Evolutionary conservation across 73 alveolate genomes (phyloP).

Genomic region (Paramecium pentaurelia): DNA sequence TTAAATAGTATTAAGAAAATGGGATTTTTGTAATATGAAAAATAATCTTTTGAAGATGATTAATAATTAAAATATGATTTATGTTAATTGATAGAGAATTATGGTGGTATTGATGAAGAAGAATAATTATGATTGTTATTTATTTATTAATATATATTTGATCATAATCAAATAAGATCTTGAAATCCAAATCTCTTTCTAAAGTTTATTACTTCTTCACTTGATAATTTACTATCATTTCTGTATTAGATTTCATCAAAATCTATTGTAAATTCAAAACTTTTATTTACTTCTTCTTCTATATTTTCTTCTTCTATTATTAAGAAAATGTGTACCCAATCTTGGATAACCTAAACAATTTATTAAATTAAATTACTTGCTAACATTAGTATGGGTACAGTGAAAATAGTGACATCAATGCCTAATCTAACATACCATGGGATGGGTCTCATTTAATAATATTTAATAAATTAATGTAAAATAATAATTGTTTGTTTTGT

Average conservation of each 20-base stretch:
- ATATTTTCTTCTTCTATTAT: constrained; percentile 21
- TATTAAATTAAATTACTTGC: neutral
- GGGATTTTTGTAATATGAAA: neutral
- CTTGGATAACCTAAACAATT: neutral
- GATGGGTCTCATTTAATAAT: constrained; percentile 21
- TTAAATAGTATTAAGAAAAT: neutral
- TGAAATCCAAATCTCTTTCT: neutral
- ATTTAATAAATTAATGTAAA: neutral
- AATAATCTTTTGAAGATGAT: neutral
- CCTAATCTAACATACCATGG: constrained; percentile 34
- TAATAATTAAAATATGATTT: neutral
- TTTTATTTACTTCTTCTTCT: constrained; percentile 28
- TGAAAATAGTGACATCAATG: neutral
- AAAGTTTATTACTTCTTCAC: constrained; percentile 1
- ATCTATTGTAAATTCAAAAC: neutral
- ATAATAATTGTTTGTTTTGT: constrained; percentile 17
- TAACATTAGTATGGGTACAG: neutral
- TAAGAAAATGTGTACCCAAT: constrained; percentile 12
- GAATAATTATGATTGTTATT: neutral
- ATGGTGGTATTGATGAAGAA: neutral
- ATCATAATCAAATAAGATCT: neutral
- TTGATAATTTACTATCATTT: neutral
- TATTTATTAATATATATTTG: neutral
- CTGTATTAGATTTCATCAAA: neutral
- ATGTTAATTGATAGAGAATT: neutral